Evolutionary conservation across 805 yeast genomes (phyloP).

Genomic region (Candida tallmaniae): DNA sequence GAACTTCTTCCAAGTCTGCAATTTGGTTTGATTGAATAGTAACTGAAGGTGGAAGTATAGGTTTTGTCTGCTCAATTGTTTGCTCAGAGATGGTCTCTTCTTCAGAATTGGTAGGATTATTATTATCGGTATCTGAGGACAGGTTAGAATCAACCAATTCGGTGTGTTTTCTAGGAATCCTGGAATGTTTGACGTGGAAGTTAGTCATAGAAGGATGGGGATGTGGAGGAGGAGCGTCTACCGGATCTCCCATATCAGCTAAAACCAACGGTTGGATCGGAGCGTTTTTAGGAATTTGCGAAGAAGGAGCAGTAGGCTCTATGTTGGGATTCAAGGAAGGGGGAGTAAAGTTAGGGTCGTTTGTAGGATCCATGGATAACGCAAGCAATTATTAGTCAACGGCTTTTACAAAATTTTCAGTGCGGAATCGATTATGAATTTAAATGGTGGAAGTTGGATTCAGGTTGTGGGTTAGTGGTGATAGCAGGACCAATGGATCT

Average conservation of each 20-base stretch:
- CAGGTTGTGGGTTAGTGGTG: no score
- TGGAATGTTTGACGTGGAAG: slow-evolving; percentile 8
- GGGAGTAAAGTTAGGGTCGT: slow-evolving; percentile 86
- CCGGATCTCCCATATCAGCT: slow-evolving; percentile 65
- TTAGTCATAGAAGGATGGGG: slow-evolving; percentile 38
- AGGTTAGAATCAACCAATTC: slow-evolving; percentile 39
- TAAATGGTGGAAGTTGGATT: no score
- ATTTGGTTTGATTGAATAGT: slow-evolving; percentile 20
- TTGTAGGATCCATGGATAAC: slow-evolving; percentile 92
- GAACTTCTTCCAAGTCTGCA: slow-evolving; percentile 96
- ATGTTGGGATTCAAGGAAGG: slow-evolving; percentile 63
- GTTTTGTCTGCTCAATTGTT: no score
- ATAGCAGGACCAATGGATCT: no score
- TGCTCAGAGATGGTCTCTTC: background rate
- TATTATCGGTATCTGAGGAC: slow-evolving; percentile 7
- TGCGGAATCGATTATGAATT: no score
- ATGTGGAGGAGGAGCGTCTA: slow-evolving; percentile 71
- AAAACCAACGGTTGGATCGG: slow-evolving; percentile 78
- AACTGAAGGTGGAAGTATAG: slow-evolving; percentile 11
- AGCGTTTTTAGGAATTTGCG: slow-evolving; percentile 63
- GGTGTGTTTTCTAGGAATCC: slow-evolving; percentile 53
- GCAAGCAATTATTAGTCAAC: no score
- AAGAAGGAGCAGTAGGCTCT: slow-evolving; percentile 63
- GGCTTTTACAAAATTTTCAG: no score
- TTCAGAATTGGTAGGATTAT: background rate